Evolutionary conservation across 495 filamentous ascomycete species (phyloP), one percentile per base, ranked within the genome.

Genomic region (Annulohypoxylon bovei): DNA sequence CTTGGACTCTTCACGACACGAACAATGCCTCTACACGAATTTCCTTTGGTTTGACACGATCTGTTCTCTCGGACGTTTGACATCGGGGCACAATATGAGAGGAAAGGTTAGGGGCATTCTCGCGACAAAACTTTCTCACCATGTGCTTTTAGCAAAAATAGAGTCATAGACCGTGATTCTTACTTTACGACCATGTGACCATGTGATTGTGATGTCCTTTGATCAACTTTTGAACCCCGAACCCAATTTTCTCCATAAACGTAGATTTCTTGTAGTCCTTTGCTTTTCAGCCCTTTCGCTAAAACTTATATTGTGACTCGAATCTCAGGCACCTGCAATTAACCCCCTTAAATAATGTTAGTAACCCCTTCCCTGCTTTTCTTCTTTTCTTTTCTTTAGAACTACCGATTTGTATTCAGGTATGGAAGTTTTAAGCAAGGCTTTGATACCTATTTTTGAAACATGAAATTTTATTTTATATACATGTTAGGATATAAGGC

Each of bases 81-180:
- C 75, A 74, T 80, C 76, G 78, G 79, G 78, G 78, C 79, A 79
- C 80, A 81, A 76, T 60, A 66, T 77, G 77, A 78, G 80, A 75
- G 78, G 79, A 72, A 74, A 71, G 79, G 79, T 78, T 80, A 78
- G 70, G 76, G 80, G 81, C 74, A 79, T 81, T 68, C 78, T 59
- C 55, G 72, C 62, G 67, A 73, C 80, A 83, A 80, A 81, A 79
- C 81, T 83, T 77, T 83, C 77, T 81, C 78, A 72, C 68, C 53
- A 74, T 82, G 82, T 83, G 81, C 83, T 82, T 80, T 77, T 81
- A 80, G 80, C 81, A 82, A 81, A 83, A 83, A 85, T 82, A 85
- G 78, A 78, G 76, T 72, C 78, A 68, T 83, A 84, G 81, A 83
- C 72, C 67, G 69, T 73, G 69, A 69, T 57, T 47, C 1, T 40